Evolutionary conservation across 495 filamentous ascomycete species (phyloP), one percentile per base, ranked within the genome.

Genomic region (Aspergillus incahuasiensis): DNA sequence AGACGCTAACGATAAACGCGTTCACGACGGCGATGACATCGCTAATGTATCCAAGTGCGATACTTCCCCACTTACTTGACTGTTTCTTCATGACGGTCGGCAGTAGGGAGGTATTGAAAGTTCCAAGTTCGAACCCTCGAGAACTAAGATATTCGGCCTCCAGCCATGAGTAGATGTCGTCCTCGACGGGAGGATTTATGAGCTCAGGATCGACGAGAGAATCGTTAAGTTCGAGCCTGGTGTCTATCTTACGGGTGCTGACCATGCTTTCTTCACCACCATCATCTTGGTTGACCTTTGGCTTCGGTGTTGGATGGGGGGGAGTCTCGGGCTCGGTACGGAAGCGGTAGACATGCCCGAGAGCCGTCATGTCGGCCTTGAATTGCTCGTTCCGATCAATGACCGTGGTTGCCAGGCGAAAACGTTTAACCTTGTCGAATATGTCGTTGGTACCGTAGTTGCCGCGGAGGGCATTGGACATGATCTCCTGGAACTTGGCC

Each of bases 11-110:
- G 24, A 81, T 81, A 57, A 81, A 86, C 3, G 20, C 52, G 34
- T 84, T 77, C 0, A 84, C 70, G 1, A 66, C 44, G 13, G 53
- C 41, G 19, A 84, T 75, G 5, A 79, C 62, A 28, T 72, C 60
- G 39, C 68, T 73, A n/a, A 82, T 67, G 52, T 84, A 79, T 0
- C 65, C 67, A 7, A 69, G 30, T 0, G 79, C 74, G 6, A 86
- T 64, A 1, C 22, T 30, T 0, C 69, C 58, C 83, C 81, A 87
- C 25, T 82, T 84, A 5, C 43, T 59, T 0, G 80, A 79, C 57
- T 87, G 82, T 34, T 81, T 72, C 28, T 74, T 76, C 64, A 83
- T 80, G 3, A 78, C 64, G 8, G 57, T 75, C 0, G 69, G 61
- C 6, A 82, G 59, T 0, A 86, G 44, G 0, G 65, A 49, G 4